Percentiles rank a stretch among this genome's conserved stretches.
phyloP scores from a whole-genome alignment of 192 early-diverging fungal genomes.

The Backusella tarrabulga region DNA sequence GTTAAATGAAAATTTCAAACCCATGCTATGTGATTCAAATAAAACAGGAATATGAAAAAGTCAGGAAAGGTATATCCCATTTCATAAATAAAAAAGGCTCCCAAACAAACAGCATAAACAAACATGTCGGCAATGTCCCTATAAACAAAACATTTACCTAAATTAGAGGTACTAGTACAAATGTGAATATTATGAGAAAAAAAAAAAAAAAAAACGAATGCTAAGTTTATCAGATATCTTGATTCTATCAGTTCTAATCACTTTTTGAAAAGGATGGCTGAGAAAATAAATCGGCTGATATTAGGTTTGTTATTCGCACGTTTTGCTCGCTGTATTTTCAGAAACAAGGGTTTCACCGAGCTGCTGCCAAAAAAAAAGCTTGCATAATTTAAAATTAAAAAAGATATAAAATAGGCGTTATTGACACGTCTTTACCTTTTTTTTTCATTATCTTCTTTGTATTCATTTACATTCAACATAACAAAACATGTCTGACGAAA shows the following conservation, averaged over 20 bases:
- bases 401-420: not conserved
- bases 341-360: slow-evolving; percentile 2
- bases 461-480: not conserved
- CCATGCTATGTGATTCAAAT: not conserved
- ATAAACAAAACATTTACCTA: not conserved
- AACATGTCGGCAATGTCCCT: not conserved
- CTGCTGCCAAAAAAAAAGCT: not conserved
- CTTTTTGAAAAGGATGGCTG: not conserved
- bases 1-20: not conserved
- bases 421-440: not conserved
- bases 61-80: not conserved
- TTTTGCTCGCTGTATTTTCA: not conserved
- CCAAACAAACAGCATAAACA: not conserved
- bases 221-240: not conserved
- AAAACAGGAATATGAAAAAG: not conserved
- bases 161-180: not conserved
- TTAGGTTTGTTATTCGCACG: not conserved
- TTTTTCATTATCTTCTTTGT: not conserved
- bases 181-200: not conserved
- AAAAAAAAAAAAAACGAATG: not conserved
- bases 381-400: not conserved
- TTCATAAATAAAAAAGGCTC: not conserved
- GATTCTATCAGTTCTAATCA: not conserved
- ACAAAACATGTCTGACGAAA: slow-evolving; percentile 17
- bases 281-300: not conserved